Evolutionary conservation across 176 grass and related monocot genomes (phyloP).

Genomic region (Panicum miliaceum): DNA sequence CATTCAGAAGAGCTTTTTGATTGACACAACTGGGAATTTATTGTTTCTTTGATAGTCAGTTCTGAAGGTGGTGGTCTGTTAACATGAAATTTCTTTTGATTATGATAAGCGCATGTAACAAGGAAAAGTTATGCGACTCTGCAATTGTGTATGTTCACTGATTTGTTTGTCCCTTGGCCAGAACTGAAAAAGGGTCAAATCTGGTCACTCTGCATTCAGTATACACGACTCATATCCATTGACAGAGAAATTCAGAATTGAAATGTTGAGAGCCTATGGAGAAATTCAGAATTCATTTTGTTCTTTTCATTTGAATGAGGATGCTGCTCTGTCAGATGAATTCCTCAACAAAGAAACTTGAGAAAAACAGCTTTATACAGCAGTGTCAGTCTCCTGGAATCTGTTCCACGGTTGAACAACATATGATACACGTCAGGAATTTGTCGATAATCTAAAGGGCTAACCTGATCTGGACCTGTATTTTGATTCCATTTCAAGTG

Average conservation of each 20-base stretch:
- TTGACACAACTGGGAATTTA: not conserved
- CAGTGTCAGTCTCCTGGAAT: not conserved
- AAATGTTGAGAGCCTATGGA: not conserved
- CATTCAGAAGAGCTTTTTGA: not conserved
- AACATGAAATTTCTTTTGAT: not conserved
- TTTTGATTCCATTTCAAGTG: too few relatives aligned
- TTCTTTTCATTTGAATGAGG: not conserved
- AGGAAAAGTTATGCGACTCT: too few relatives aligned
- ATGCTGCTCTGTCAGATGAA: not conserved
- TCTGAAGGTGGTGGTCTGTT: not conserved
- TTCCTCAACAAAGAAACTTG: not conserved
- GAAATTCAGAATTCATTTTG: too few relatives aligned
- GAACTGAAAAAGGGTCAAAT: not conserved
- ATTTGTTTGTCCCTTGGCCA: not conserved
- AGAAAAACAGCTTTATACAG: not conserved
- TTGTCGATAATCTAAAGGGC: too few relatives aligned
- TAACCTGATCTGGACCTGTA: too few relatives aligned
- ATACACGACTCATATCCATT: too few relatives aligned
- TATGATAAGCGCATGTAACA: not conserved
- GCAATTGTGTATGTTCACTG: not conserved
- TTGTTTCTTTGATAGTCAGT: too few relatives aligned
- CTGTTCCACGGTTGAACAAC: not conserved
- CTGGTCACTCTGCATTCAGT: not conserved
- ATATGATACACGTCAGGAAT: too few relatives aligned
- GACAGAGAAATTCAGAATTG: not conserved